These are phyloP conservation scores for Pyrenochaeta sp. DNA, from an alignment of 2,329 filamentous ascomycete genomes.

Conservation along the genomic window DNA sequence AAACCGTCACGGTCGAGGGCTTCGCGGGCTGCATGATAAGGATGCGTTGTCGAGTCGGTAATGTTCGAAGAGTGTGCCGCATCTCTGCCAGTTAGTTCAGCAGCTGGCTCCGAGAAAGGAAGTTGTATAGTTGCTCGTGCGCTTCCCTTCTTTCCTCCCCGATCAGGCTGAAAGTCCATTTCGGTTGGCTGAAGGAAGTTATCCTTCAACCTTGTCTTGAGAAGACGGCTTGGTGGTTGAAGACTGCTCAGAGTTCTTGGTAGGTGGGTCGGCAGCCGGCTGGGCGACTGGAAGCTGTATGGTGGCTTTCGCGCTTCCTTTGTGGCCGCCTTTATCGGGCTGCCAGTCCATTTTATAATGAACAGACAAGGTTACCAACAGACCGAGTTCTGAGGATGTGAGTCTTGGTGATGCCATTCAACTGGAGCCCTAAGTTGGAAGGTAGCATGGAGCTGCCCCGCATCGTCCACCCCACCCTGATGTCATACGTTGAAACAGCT, in stretches of 20 bases:
- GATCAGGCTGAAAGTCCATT: background rate
- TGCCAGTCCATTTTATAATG: background rate
- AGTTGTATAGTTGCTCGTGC: slow-evolving; percentile 1
- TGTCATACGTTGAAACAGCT: background rate
- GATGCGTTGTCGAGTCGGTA: slow-evolving; percentile 19
- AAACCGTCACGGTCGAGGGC: slow-evolving; percentile 76
- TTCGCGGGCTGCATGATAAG: slow-evolving; percentile 51
- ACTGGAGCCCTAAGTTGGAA: background rate
- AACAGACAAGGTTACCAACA: background rate
- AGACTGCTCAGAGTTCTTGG: background rate
- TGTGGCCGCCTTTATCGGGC: slow-evolving; percentile 18
- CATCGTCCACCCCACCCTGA: slow-evolving; percentile 1
- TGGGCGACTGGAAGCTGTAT: slow-evolving; percentile 15
- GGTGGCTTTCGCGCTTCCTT: slow-evolving; percentile 16
- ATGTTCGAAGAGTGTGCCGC: slow-evolving; percentile 8
- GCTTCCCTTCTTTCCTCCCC: slow-evolving; percentile 4
- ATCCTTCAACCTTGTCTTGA: background rate
- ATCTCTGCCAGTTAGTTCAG: background rate
- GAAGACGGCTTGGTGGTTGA: background rate
- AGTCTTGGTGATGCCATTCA: too few relatives aligned
- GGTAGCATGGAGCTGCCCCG: slow-evolving; percentile 1
- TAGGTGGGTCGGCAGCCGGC: slow-evolving; percentile 9
- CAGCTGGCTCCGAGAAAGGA: background rate
- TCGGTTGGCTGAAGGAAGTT: background rate
- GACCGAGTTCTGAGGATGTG: background rate